Base-by-base conservation (phyloP, 139 green algal genomes). In the Chlamydomonas asymmetrica region DNA sequence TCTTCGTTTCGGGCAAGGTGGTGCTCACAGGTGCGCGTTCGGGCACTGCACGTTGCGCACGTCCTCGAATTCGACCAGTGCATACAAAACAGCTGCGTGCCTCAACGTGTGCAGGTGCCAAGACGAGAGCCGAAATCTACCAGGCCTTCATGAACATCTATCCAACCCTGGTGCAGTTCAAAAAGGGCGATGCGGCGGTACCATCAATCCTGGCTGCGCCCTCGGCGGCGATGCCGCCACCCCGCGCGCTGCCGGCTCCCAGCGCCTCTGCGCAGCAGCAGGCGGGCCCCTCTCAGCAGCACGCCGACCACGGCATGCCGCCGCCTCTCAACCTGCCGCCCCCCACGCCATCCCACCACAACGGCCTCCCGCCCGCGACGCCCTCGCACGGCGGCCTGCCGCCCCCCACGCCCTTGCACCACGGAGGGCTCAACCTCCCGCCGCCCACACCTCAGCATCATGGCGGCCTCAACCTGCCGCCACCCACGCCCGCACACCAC, bases 111-210 rank as follows among this genome's bases (percentile, higher is more conserved):
- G 54, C 79, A 91, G 93, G 92, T 39, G 94, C 89, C 66, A 98
- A 97, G 88, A 83, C 88, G 59, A 87, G 94, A n/a, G 83, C 95
- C n/a, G 93, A 99, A 60, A 98, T 99, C 63, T 98, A 99, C 84
- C 72, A 91, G 49, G 96, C 96, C 0, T 99, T 98, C 83, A 96
- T 98, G 82, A 95, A 94, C 76, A 99, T 99, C 76, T 99, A 99
- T 78, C 94, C 96, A 13, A 93, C 97, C 41, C 85, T 99, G 56
- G 84, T 90, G 50, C 84, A 95, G 75, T 99, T 95, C 80, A 83
- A 87, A 57, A 98, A 98, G 86, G 87, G 91, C 20, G 88, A 90
- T 35, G 81, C 75, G 0, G 50, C 54, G 50, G 73, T 74, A 22
- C 72, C 82, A 6, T 27, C 67, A n/a, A 68, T 73, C 54, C 57